phyloP scores from a whole-genome alignment of 106 monocot species.

The Hemerocallis citrina region DNA sequence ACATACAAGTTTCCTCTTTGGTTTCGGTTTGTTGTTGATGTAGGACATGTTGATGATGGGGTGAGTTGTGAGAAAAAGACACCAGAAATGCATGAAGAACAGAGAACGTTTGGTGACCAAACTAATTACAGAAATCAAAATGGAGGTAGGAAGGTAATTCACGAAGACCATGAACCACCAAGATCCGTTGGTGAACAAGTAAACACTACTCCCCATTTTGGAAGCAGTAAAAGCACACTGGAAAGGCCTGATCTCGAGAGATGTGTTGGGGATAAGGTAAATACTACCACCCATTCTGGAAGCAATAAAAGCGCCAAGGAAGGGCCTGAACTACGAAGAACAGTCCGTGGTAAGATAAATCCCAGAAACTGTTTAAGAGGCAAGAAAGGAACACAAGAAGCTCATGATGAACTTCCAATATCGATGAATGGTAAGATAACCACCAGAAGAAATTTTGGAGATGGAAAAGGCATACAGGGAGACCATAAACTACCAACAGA shows the following conservation, averaged over 20 bases:
- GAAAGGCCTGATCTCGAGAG: background rate
- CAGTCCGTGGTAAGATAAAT: background rate
- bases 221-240: background rate
- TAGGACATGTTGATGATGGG: too few species aligned
- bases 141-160: too few species aligned
- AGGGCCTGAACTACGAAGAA: background rate
- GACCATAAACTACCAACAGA: background rate
- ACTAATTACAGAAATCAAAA: too few species aligned
- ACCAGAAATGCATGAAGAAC: too few species aligned
- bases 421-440: too few species aligned
- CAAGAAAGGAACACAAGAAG: too few species aligned
- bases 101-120: too few species aligned
- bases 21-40: background rate
- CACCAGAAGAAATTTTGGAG: too few species aligned
- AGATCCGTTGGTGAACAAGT: background rate
- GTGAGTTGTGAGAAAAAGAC: background rate
- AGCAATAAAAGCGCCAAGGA: background rate
- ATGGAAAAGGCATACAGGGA: background rate
- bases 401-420: too few species aligned
- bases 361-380: background rate
- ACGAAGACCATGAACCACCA: background rate
- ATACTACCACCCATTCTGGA: background rate
- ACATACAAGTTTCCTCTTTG: background rate
- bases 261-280: background rate
- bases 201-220: background rate